phyloP scores from a whole-genome alignment of 371 early-diverging fungal species.

The Sporodiniella umbellata region DNA sequence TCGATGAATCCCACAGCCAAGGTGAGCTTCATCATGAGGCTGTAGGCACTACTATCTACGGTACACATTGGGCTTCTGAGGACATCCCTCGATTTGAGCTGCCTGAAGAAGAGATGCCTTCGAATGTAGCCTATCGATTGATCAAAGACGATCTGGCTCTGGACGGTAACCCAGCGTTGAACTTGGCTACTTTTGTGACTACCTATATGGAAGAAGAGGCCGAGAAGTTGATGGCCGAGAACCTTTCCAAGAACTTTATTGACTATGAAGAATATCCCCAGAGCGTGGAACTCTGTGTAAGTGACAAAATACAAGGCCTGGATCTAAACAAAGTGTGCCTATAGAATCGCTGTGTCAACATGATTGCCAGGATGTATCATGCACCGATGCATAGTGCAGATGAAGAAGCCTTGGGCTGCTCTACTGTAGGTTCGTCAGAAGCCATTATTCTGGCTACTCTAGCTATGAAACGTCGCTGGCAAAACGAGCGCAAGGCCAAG shows the following conservation, averaged over 20 bases:
- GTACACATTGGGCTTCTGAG: slow-evolving; percentile 40
- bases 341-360: slow-evolving; percentile 69
- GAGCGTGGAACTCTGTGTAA: slow-evolving; percentile 42
- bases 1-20: background rate
- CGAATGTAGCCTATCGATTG: slow-evolving; percentile 43
- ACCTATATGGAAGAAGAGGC: slow-evolving; percentile 62
- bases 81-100: slow-evolving; percentile 46
- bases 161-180: slow-evolving; percentile 73
- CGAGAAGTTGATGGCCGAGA: slow-evolving; percentile 68
- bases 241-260: slow-evolving; percentile 68
- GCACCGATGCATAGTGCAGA: slow-evolving; percentile 39
- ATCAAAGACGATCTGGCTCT: slow-evolving; percentile 47
- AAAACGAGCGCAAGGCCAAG: slow-evolving; percentile 41
- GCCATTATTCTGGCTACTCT: slow-evolving; percentile 69
- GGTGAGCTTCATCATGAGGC: background rate
- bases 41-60: slow-evolving; percentile 33
- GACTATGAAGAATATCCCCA: slow-evolving; percentile 72
- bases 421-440: slow-evolving; percentile 74
- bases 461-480: slow-evolving; percentile 77
- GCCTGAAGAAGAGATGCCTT: slow-evolving; percentile 50
- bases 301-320: background rate
- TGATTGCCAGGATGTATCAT: slow-evolving; percentile 65
- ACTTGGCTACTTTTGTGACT: slow-evolving; percentile 75
- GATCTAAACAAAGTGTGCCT: background rate
- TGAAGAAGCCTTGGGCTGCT: slow-evolving; percentile 51